phyloP scores from a whole-genome alignment of 306 rosid genomes.

The Cyamopsis tetragonoloba region DNA sequence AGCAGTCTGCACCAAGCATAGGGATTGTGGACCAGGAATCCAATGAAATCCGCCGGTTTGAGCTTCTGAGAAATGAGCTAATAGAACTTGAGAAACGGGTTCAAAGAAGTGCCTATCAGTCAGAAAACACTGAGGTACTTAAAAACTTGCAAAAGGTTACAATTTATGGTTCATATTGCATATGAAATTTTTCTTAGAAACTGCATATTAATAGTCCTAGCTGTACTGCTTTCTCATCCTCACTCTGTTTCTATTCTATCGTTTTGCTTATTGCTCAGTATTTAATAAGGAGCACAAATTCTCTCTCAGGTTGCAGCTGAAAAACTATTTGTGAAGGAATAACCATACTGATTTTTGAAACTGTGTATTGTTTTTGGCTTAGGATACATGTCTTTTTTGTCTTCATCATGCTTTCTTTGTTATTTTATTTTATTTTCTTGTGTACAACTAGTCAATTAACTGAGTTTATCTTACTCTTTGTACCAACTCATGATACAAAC shows the following conservation, averaged over 20 bases:
- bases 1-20: slow-evolving; percentile 46
- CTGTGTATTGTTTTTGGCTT: neutral
- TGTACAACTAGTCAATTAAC: neutral
- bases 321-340: neutral
- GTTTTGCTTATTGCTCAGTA: neutral
- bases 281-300: neutral
- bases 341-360: neutral
- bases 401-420: neutral
- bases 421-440: neutral
- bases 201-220: neutral
- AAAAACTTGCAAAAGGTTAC: neutral
- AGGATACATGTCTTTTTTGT: neutral
- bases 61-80: slow-evolving; percentile 74
- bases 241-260: neutral
- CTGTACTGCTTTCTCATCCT: neutral
- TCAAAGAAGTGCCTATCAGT: slow-evolving; percentile 69
- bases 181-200: neutral
- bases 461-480: slow-evolving; percentile 8
- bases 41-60: slow-evolving; percentile 79
- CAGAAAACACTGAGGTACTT: slow-evolving; percentile 67
- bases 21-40: slow-evolving; percentile 49
- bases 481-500: neutral
- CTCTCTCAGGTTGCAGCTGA: neutral
- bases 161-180: slow-evolving; percentile 8
- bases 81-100: slow-evolving; percentile 86